phyloP scores from a whole-genome alignment of 768 basidiomycete species.

The Tricholoma furcatifolium region DNA sequence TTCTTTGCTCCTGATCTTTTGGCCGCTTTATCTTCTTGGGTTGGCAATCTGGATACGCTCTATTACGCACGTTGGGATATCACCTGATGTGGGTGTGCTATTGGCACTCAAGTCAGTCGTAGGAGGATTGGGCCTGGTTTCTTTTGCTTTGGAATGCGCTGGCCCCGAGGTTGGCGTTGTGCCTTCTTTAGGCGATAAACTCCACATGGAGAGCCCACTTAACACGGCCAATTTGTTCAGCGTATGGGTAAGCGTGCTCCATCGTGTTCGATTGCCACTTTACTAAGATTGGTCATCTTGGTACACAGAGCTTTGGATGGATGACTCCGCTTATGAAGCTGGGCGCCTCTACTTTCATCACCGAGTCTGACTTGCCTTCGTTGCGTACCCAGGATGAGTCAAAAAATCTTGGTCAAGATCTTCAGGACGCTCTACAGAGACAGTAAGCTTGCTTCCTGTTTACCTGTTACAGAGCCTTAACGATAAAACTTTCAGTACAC shows the following conservation, averaged over 20 bases:
- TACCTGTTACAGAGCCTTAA: neutral
- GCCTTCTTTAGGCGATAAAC: slow-evolving; percentile 28
- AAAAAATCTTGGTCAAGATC: slow-evolving; percentile 56
- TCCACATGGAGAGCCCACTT: slow-evolving; percentile 62
- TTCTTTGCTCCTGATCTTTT: slow-evolving; percentile 74
- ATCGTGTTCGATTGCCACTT: neutral
- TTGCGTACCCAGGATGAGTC: slow-evolving; percentile 70
- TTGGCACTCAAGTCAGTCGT: slow-evolving; percentile 44
- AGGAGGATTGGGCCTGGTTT: slow-evolving; percentile 43
- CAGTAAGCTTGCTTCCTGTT: slow-evolving; percentile 44
- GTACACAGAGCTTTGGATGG: slow-evolving; percentile 71
- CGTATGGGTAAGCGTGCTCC: slow-evolving; percentile 47
- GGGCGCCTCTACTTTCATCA: slow-evolving; percentile 64
- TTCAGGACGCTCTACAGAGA: slow-evolving; percentile 59
- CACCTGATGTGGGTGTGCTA: slow-evolving; percentile 29
- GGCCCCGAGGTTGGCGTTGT: slow-evolving; percentile 57
- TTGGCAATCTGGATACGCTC: slow-evolving; percentile 65
- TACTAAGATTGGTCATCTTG: neutral
- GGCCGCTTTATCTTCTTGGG: slow-evolving; percentile 62
- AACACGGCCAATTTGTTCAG: slow-evolving; percentile 81
- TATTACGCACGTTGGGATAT: slow-evolving; percentile 27
- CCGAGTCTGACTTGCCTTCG: slow-evolving; percentile 83
- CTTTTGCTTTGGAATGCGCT: slow-evolving; percentile 66
- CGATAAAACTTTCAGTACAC: slow-evolving; percentile 38
- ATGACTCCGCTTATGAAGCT: slow-evolving; percentile 78